Evolutionary conservation across 768 basidiomycete genomes (phyloP), one percentile per base, ranked within the genome.

Genomic region (Roridomyces roridus): DNA sequence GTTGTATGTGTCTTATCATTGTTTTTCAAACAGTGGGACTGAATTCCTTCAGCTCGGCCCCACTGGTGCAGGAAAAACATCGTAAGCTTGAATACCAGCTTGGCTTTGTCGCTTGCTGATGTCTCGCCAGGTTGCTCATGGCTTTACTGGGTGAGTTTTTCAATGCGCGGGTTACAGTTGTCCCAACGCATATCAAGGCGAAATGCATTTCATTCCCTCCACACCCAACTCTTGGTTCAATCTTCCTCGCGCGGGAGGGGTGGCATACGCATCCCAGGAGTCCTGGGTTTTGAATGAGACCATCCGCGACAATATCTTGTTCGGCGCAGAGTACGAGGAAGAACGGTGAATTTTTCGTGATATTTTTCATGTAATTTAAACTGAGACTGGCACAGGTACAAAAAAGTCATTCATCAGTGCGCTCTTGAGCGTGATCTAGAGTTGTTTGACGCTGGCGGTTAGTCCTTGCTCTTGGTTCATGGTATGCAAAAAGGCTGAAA

Each of bases 241-340:
- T 57, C 80, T 94, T 5, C 91, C 92, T 17, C 77, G 90, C 4
- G 73, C 74, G 2, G 80, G 80, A 0, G 91, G 92, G 2, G 80
- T 95, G 29, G 86, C 91, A 1, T 93, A 91, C 67, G 88, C 89
- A 5, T 88, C 89, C 4, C 92, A 96, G 68, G 91, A 93, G 66
- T 85, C 89, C 2, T 96, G 92, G 92, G 86, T 93, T 3, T 84
- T 88, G 67, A 93, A 92, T 62, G 88, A 88, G 59, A 91, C 89
- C 0, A 89, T 92, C 48, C 78, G 74, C 68, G 89, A 92, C 35
- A 96, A 96, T 65, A 89, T 96, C 55, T 72, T 91, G 46, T 96
- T 96, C 60, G 92, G 94, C 24, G 74, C 85, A 9, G 80, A 85
- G 0, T 94, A 85, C 59, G 89, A 96, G 36, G 88, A 92, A 67